phyloP scores from a whole-genome alignment of 257 asterid species.

The Oldenlandia corymbosa region DNA sequence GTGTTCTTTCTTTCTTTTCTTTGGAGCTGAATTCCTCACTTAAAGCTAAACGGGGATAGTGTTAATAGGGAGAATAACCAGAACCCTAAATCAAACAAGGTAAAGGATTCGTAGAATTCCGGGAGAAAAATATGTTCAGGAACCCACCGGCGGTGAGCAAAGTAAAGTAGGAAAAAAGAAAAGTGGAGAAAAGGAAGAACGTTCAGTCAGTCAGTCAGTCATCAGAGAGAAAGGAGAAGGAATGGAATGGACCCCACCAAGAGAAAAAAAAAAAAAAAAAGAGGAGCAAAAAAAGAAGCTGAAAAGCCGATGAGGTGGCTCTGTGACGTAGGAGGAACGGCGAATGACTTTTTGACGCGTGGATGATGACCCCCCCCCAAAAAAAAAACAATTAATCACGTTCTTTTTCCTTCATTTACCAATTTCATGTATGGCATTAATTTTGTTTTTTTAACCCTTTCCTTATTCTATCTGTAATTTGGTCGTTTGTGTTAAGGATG shows the following conservation, averaged over 20 bases:
- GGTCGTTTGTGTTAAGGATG: too few species aligned
- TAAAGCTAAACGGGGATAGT: neutral
- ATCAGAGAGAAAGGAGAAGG: too few species aligned
- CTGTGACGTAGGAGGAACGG: neutral
- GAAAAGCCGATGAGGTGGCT: neutral
- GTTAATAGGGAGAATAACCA: neutral
- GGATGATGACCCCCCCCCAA: too few species aligned
- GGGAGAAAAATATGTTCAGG: neutral
- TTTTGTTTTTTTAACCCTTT: too few species aligned
- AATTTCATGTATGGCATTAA: too few species aligned
- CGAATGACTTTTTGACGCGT: neutral
- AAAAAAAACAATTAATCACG: too few species aligned
- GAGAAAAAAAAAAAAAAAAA: neutral
- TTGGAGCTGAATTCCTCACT: neutral
- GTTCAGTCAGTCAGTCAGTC: too few species aligned
- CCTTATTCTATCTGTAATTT: too few species aligned
- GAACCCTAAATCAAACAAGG: slow-evolving; percentile 5
- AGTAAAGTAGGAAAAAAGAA: neutral
- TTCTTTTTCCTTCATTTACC: too few species aligned
- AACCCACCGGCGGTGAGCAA: slow-evolving; percentile 4
- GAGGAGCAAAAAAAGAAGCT: neutral
- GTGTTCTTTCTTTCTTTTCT: neutral
- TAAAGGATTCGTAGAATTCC: neutral
- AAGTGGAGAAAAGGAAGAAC: neutral
- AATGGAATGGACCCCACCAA: too few species aligned